These are phyloP conservation scores for Dioscorea zingiberensis DNA, from an alignment of 106 monocot species.

Conservation along the genomic window DNA sequence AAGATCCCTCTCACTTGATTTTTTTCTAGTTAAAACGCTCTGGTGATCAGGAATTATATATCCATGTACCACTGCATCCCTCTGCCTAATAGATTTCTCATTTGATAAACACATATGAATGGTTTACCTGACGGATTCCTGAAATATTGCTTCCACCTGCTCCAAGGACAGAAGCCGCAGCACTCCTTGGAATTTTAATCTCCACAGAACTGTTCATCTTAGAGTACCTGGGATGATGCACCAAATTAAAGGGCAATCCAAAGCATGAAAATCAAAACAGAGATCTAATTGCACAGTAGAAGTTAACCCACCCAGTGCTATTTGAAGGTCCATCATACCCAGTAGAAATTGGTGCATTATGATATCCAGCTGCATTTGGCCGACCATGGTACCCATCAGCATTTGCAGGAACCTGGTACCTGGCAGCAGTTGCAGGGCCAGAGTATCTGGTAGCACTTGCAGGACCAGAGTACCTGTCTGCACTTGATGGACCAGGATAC, in stretches of 20 bases:
- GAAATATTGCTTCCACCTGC: constrained; percentile 5
- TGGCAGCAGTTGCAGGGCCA: too few relatives aligned
- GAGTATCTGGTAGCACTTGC: background rate
- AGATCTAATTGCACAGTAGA: background rate
- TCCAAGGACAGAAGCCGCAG: constrained; percentile 3
- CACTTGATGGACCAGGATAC: background rate
- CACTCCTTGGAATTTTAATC: constrained; percentile 7
- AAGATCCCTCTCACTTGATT: too few relatives aligned
- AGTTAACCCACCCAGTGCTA: background rate
- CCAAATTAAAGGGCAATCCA: background rate
- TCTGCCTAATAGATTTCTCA: too few relatives aligned
- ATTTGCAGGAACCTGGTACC: background rate
- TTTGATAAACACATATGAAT: too few relatives aligned
- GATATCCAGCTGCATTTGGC: background rate
- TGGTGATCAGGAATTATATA: too few relatives aligned
- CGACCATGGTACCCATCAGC: background rate
- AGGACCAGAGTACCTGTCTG: background rate
- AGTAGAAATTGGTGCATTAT: background rate
- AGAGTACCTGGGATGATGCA: background rate
- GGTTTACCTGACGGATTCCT: constrained; percentile 4
- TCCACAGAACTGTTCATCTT: constrained; percentile 2
- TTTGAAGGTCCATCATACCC: background rate
- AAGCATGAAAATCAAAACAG: background rate
- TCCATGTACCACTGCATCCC: too few relatives aligned
- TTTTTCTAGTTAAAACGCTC: too few relatives aligned